These are phyloP conservation scores for Chiua virens DNA, from an alignment of 768 basidiomycete genomes.

Conservation along the genomic window DNA sequence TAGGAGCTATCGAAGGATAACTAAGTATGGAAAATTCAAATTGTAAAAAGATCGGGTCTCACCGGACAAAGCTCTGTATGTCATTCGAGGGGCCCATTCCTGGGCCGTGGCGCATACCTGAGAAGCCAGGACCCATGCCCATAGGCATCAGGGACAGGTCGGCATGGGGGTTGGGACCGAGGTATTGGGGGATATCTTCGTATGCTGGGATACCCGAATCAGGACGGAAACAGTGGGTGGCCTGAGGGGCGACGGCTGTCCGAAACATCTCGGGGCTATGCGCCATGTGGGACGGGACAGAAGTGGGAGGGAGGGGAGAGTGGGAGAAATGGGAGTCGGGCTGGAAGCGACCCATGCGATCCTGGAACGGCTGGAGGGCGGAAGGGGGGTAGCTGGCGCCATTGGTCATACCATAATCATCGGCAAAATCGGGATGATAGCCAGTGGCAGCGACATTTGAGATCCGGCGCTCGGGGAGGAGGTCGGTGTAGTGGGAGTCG, in stretches of 20 bases:
- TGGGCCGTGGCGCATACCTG: conserved; percentile 61
- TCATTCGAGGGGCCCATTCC: conserved; percentile 66
- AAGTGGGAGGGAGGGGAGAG: conserved; percentile 35
- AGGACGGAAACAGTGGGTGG: conserved; percentile 60
- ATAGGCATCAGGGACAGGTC: conserved; percentile 66
- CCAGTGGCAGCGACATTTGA: conserved; percentile 42
- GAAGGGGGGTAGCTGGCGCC: conserved; percentile 49
- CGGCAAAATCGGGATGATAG: conserved; percentile 61
- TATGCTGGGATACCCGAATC: conserved; percentile 52
- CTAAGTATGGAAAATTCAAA: conserved; percentile 16
- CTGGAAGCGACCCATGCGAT: conserved; percentile 56
- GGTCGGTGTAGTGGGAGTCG: conserved; percentile 55
- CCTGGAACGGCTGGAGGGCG: conserved; percentile 57
- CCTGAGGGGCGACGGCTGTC: conserved; percentile 63
- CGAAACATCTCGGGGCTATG: conserved; percentile 58
- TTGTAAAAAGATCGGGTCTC: conserved; percentile 23
- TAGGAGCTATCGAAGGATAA: conserved; percentile 55
- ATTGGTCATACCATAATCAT: conserved; percentile 57
- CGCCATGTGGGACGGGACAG: conserved; percentile 52
- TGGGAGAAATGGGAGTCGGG: conserved; percentile 55
- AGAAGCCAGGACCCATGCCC: conserved; percentile 60
- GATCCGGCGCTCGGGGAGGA: conserved; percentile 58
- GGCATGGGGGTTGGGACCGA: conserved; percentile 48
- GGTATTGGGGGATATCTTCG: conserved; percentile 60
- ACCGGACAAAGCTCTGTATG: conserved; percentile 81